phyloP scores from a whole-genome alignment of 768 basidiomycete genomes.

The Crassisporium funariophilum region DNA sequence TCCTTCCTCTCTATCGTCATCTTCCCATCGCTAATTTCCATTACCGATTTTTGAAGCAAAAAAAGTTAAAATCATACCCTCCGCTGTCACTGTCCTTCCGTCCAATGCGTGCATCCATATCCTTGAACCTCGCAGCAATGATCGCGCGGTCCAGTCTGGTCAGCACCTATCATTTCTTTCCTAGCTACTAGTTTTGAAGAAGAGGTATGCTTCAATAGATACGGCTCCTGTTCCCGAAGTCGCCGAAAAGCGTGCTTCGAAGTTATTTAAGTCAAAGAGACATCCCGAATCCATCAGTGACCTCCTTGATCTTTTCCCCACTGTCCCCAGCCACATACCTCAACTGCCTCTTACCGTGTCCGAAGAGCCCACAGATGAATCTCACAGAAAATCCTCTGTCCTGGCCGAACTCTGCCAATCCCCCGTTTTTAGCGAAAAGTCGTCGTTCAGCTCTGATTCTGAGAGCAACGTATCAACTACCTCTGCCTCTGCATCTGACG shows the following conservation, averaged over 20 bases:
- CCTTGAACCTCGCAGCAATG: no score
- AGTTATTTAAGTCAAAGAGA: not conserved
- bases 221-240: not conserved
- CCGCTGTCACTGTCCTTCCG: no score
- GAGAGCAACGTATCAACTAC: slow-evolving; percentile 1
- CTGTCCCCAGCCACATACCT: slow-evolving; percentile 15
- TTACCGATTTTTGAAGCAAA: no score
- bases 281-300: slow-evolving; percentile 16
- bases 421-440: not conserved
- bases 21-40: no score
- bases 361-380: no score
- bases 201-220: not conserved
- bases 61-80: no score
- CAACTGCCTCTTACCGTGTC: not conserved
- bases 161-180: no score
- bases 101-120: no score
- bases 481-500: slow-evolving; percentile 8
- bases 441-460: slow-evolving; percentile 9
- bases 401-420: not conserved
- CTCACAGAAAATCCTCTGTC: not conserved
- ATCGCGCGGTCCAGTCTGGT: no score
- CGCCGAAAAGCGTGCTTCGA: not conserved
- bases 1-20: no score
- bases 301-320: slow-evolving; percentile 22
- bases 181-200: no score